Percentiles rank a stretch among this genome's conserved stretches.
Conservation (phyloP, 441 rosid genomes). For the Corymbia citriodora region DNA sequence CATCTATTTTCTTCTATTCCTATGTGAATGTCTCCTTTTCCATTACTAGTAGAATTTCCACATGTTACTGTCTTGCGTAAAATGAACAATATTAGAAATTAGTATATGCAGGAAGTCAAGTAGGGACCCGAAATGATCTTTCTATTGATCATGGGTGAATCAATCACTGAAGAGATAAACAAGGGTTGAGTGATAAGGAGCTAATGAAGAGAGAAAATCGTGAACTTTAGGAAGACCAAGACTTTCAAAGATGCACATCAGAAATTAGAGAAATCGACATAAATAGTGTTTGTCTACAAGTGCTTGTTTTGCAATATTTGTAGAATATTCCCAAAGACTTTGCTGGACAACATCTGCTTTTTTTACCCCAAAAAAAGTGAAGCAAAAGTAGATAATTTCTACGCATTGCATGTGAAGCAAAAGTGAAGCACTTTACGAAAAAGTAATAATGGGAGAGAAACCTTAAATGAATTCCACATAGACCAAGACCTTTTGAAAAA, state of each 20-base stretch:
- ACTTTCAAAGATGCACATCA: not conserved
- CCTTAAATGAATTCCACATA: not conserved
- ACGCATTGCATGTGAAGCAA: not conserved
- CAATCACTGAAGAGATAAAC: not conserved
- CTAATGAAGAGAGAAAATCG: not conserved
- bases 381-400: not conserved
- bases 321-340: not conserved
- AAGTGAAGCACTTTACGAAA: not conserved
- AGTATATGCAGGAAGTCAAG: not conserved
- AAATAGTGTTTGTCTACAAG: not conserved
- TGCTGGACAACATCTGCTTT: not conserved
- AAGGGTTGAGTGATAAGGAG: not conserved
- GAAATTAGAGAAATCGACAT: not conserved
- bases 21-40: not conserved
- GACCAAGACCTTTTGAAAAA: not conserved
- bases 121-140: not conserved
- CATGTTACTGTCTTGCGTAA: not conserved
- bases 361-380: not conserved
- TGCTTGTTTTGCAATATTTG: not conserved
- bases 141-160: not conserved
- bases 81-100: too few species aligned
- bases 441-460: not conserved
- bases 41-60: not conserved
- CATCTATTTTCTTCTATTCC: not conserved
- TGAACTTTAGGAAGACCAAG: not conserved